These are phyloP conservation scores for Colletotrichum australisinense DNA, from an alignment of 2,329 filamentous ascomycete species.

Conservation along the genomic window DNA sequence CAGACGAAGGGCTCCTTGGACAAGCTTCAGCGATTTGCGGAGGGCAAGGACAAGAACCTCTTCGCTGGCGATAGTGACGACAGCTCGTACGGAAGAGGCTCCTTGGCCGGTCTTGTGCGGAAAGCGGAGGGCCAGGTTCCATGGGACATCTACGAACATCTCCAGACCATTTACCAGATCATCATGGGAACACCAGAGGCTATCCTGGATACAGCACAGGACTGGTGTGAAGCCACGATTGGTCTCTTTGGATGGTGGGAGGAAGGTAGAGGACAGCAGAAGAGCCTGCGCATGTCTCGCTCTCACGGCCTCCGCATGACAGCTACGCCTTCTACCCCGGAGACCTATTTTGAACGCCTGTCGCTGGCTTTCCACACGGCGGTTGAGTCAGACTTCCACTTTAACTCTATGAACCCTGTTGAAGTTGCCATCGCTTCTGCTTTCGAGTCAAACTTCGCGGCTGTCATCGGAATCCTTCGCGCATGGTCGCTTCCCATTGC, in stretches of 20 bases:
- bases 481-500: conserved; percentile 85
- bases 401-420: conserved; percentile 80
- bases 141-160: conserved; percentile 88
- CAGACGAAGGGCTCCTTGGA: conserved; percentile 76
- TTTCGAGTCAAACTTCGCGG: conserved; percentile 85
- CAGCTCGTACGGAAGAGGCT: conserved; percentile 56
- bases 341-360: conserved; percentile 80
- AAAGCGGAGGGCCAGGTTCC: conserved; percentile 89
- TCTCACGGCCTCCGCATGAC: conserved; percentile 48
- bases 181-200: conserved; percentile 80
- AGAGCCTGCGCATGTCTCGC: conserved; percentile 53
- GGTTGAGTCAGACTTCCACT: conserved; percentile 76
- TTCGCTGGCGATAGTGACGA: conserved; percentile 43
- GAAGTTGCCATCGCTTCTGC: conserved; percentile 86
- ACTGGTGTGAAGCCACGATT: conserved; percentile 92
- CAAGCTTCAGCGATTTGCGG: conserved; percentile 81
- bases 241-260: conserved; percentile 94
- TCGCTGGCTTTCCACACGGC: conserved; percentile 77
- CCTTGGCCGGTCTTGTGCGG: conserved; percentile 74
- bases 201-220: conserved; percentile 81
- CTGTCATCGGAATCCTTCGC: conserved; percentile 78
- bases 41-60: conserved; percentile 70
- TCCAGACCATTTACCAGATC: conserved; percentile 84
- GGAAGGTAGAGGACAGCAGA: conserved; percentile 70
- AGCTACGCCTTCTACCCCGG: conserved; percentile 62